Evolutionary conservation across 441 rosid genomes (phyloP), one percentile per base, ranked within the genome.

Genomic region (Croton setiger): DNA sequence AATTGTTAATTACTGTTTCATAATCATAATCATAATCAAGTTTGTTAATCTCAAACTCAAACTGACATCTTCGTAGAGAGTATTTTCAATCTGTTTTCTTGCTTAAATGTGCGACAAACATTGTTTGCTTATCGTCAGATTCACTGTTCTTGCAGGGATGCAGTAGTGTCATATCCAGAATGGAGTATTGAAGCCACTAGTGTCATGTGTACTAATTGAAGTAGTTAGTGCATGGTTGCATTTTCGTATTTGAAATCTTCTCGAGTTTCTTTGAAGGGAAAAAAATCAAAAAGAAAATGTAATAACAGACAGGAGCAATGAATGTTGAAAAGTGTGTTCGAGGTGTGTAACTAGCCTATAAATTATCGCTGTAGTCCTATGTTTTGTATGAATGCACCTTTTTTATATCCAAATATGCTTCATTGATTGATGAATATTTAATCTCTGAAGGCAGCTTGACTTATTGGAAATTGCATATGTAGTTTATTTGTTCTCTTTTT

Each of bases 61-160:
- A 12, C 14, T 13, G n/a, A n/a, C n/a, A n/a, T n/a, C n/a, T 13
- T 14, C 51, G 5, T 17, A 37, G 18, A 17, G 15, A 47, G 4
- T 47, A 47, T 47, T 6, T 47, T 37, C 41, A 37, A 37, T 8
- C 41, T 37, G 7, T 8, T 37, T 2, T 37, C 41, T 37, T 37
- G 41, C 0, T 37, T 37, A 1, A 37, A 37, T 37, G 41, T n/a
- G n/a, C n/a, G n/a, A n/a, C n/a, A n/a, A n/a, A n/a, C n/a, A n/a
- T 39, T 13, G 15, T 9, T 39, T 10, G 45, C 63, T 45, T 33
- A 67, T 17, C 44, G 44, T 15, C 1, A 66, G 39, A 5, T 44
- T 68, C 58, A 33, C 27, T 55, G 27, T 17, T 39, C 56, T 43
- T 43, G 49, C 70, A 67, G 70, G 63, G 33, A 20, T 43, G 10